Evolutionary conservation across 2,329 filamentous ascomycete genomes (phyloP).

Genomic region (Paecilomyces formosus): DNA sequence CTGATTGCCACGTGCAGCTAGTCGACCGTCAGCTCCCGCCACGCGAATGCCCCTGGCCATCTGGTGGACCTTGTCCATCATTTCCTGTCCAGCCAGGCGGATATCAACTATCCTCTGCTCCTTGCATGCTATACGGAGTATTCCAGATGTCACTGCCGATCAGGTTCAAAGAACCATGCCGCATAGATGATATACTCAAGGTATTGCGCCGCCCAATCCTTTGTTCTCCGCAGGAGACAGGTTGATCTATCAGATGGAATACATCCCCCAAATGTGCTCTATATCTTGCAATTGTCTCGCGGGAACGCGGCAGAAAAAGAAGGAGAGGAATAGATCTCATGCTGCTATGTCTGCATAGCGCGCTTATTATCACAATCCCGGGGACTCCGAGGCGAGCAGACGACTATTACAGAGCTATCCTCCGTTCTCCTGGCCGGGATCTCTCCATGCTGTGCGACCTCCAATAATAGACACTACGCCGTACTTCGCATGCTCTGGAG

Average conservation of each 20-base stretch:
- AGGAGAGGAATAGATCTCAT: not conserved
- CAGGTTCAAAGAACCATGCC: not conserved
- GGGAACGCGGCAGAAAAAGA: not conserved
- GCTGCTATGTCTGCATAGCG: not conserved
- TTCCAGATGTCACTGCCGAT: not conserved
- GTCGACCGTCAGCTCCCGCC: not conserved
- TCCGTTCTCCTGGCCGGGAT: not conserved
- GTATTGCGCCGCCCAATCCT: not conserved
- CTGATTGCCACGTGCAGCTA: not conserved
- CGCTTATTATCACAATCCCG: not conserved
- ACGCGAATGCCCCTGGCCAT: not conserved
- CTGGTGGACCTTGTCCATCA: not conserved
- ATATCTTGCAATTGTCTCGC: not conserved
- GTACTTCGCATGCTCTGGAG: too few species aligned
- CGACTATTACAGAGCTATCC: not conserved
- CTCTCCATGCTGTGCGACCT: not conserved
- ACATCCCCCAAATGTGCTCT: not conserved
- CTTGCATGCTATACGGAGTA: not conserved
- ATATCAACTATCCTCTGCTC: not conserved
- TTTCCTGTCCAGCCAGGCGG: not conserved
- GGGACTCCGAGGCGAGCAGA: not conserved
- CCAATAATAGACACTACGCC: not conserved
- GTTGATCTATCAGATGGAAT: not conserved
- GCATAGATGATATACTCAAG: not conserved
- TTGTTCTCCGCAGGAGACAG: not conserved